Conservation (phyloP, 2,329 filamentous ascomycete species). For the Calonectria montana region DNA sequence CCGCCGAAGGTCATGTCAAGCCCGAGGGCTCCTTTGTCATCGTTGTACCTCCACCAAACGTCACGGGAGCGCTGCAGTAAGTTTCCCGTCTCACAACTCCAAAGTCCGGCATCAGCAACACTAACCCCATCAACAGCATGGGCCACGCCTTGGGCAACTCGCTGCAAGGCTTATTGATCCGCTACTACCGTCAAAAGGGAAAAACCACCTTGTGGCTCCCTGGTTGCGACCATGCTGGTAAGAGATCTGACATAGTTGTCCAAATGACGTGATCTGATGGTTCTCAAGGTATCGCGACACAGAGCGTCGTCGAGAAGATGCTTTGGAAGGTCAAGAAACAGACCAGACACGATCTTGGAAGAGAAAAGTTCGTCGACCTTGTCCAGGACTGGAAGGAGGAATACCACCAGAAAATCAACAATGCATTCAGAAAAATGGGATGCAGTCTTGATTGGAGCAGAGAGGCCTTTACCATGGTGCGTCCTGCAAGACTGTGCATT, state of each 20-base stretch:
- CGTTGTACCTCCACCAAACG: slow-evolving; percentile 92
- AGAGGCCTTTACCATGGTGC: slow-evolving; percentile 61
- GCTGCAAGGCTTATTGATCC: slow-evolving; percentile 87
- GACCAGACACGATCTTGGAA: slow-evolving; percentile 90
- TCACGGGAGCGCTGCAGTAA: slow-evolving; percentile 86
- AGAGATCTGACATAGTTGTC: neutral
- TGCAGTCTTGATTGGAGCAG: slow-evolving; percentile 93
- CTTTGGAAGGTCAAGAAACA: slow-evolving; percentile 87
- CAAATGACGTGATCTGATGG: neutral
- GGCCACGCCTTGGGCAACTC: slow-evolving; percentile 66
- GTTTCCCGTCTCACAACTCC: neutral
- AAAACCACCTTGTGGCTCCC: slow-evolving; percentile 90
- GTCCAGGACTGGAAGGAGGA: slow-evolving; percentile 97
- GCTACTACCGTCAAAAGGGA: slow-evolving; percentile 91
- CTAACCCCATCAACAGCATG: slow-evolving; percentile 26
- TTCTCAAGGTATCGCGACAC: slow-evolving; percentile 77
- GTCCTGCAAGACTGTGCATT: neutral
- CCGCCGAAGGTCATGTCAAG: slow-evolving; percentile 80
- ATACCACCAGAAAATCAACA: slow-evolving; percentile 92
- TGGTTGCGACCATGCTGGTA: slow-evolving; percentile 91
- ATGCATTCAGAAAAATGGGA: slow-evolving; percentile 83
- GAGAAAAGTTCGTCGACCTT: slow-evolving; percentile 80
- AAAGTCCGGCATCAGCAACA: no score
- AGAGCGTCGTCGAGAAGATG: slow-evolving; percentile 98
- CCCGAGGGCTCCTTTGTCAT: slow-evolving; percentile 89